A percentile compares a stretch with the other conserved stretches of the same genome.
phyloP scores from a whole-genome alignment of 352 stramenopile species.

The Thalassiosira ordinaria region DNA sequence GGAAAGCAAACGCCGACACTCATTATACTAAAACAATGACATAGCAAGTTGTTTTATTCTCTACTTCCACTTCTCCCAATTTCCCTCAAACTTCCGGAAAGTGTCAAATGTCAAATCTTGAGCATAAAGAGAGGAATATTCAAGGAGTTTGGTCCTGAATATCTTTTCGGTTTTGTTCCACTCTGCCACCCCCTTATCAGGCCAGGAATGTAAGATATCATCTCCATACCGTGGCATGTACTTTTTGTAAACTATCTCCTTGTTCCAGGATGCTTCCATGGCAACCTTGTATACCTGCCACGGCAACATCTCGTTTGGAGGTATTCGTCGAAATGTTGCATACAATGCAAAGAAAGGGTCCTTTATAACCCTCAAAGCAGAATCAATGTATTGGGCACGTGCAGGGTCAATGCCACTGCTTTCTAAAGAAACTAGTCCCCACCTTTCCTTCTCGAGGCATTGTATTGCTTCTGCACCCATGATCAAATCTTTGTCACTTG shows the following conservation, averaged over 20 bases:
- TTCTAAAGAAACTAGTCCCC: slow-evolving; percentile 40
- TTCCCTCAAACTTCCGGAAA: too few species aligned
- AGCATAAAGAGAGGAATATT: neutral
- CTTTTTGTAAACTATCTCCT: neutral
- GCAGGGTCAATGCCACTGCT: neutral
- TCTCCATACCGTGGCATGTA: neutral
- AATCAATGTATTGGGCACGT: slow-evolving; percentile 29
- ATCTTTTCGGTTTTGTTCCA: neutral
- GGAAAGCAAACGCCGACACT: too few species aligned
- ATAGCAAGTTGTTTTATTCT: too few species aligned
- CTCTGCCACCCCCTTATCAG: neutral
- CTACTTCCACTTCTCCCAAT: too few species aligned
- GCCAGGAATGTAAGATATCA: neutral
- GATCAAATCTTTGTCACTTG: slow-evolving; percentile 28
- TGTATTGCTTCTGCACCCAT: slow-evolving; percentile 28
- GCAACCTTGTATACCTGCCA: slow-evolving; percentile 18
- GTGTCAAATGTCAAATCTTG: too few species aligned
- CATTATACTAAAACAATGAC: too few species aligned
- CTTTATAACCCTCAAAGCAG: slow-evolving; percentile 24
- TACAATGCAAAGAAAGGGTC: slow-evolving; percentile 13
- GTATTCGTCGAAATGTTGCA: slow-evolving; percentile 20
- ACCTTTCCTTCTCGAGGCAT: slow-evolving; percentile 35
- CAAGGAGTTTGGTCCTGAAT: neutral
- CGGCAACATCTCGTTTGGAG: neutral
- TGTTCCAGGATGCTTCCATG: neutral